Conservation (phyloP, 805 yeast genomes). For the Myxozyma kluyveri region DNA sequence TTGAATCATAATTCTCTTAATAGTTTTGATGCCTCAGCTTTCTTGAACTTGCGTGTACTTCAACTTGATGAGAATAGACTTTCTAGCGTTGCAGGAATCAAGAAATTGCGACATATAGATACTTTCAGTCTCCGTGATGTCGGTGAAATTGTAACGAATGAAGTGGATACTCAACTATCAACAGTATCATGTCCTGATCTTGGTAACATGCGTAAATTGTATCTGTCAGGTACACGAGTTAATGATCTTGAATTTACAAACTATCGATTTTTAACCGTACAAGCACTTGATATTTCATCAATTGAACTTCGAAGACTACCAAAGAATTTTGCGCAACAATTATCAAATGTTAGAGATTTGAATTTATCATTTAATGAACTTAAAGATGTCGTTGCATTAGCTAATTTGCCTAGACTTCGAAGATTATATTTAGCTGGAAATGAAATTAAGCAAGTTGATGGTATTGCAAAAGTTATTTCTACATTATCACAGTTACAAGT, state of each 20-base stretch:
- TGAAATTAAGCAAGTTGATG: slow-evolving; percentile 27
- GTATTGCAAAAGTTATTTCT: slow-evolving; percentile 28
- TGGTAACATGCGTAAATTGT: slow-evolving; percentile 39
- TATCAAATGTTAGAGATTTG: slow-evolving; percentile 38
- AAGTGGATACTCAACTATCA: background rate
- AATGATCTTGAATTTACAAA: slow-evolving; percentile 25
- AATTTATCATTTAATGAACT: slow-evolving; percentile 37
- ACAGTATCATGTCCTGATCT: slow-evolving; percentile 20
- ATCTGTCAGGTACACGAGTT: slow-evolving; percentile 42
- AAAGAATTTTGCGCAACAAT: slow-evolving; percentile 27
- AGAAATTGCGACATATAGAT: slow-evolving; percentile 41
- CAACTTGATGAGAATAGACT: slow-evolving; percentile 35
- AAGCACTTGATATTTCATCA: slow-evolving; percentile 36
- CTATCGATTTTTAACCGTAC: slow-evolving; percentile 36
- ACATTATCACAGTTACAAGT: slow-evolving; percentile 27
- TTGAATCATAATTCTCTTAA: slow-evolving; percentile 42
- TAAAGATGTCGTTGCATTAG: slow-evolving; percentile 32
- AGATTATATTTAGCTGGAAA: slow-evolving; percentile 35
- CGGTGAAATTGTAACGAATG: slow-evolving; percentile 7
- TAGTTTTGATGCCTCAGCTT: slow-evolving; percentile 20
- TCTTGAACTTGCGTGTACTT: slow-evolving; percentile 30
- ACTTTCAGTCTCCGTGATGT: slow-evolving; percentile 40
- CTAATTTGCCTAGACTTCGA: slow-evolving; percentile 33
- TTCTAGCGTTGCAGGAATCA: slow-evolving; percentile 36
- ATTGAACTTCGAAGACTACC: slow-evolving; percentile 34